Base-by-base conservation (phyloP, 1,284 basidiomycete species). In the Inonotus obliquus region DNA sequence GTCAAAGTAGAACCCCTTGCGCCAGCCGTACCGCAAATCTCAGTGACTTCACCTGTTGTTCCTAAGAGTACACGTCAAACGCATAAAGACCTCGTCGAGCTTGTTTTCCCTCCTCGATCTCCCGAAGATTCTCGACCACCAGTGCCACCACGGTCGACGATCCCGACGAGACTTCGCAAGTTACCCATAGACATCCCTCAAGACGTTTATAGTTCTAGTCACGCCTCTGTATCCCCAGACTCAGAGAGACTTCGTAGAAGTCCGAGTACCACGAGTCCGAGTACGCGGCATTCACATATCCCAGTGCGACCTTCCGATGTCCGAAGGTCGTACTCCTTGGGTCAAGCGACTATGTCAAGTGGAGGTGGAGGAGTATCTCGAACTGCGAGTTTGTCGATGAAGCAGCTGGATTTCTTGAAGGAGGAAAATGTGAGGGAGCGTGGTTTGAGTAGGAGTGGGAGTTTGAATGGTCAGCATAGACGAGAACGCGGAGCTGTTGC, bases 41-140 rank as follows among this genome's bases (percentile, higher is more conserved):
- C 57, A 1, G 23, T 59, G 13, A 32, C 51, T 52, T 35, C 27
- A 7, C 51, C 27, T 17, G 27, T 23, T 2, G 37, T 25, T 10
- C 38, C n/a, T 35, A 38, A 47, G 27, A 39, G 48, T 35, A 53
- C 51, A 4, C 54, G 60, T 17, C 60, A 56, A 47, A 65, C 65
- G 27, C 64, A 67, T 53, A 56, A 54, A 5, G 59, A 67, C 21
- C 41, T 67, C 44, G 57, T 59, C 49, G 41, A 55, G n/a, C 63
- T 49, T 54, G 64, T 53, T 21, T 58, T 61, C 4, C 41, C 62
- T 41, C 64, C 55, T 25, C 9, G 19, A 11, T 6, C 32, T 35
- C 17, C 27, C 4, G 37, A 62, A 60, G 19, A 25, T 37, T 19
- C 52, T 55, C 32, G 6, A n/a, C 55, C n/a, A 44, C 17, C 17